phyloP scores from a whole-genome alignment of 1,284 basidiomycete genomes.

The Hypsizygus ulmarius region DNA sequence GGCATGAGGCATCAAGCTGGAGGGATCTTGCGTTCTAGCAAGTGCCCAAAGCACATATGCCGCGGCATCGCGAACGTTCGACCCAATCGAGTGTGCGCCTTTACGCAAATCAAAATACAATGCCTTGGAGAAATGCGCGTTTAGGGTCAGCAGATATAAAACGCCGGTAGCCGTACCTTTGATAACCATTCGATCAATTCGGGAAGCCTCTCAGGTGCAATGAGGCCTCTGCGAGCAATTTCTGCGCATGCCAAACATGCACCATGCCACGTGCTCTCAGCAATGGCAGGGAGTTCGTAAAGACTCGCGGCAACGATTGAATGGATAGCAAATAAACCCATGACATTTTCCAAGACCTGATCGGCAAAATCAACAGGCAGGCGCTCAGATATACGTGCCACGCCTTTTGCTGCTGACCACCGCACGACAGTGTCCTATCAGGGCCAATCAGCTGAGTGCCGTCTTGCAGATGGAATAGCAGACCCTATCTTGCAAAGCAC shows the following conservation, averaged over 20 bases:
- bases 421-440: constrained; percentile 90
- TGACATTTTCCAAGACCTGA: constrained; percentile 81
- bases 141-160: constrained; percentile 1
- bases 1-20: constrained; percentile 63
- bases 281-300: constrained; percentile 71
- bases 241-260: constrained; percentile 92
- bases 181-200: constrained; percentile 75
- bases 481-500: constrained; percentile 81
- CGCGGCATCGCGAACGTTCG: constrained; percentile 92
- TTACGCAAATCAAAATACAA: constrained; percentile 91
- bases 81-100: constrained; percentile 90
- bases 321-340: constrained; percentile 69
- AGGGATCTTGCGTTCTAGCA: constrained; percentile 70
- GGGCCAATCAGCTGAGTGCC: neutral
- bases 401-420: constrained; percentile 92
- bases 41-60: constrained; percentile 96
- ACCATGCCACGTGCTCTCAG: constrained; percentile 93
- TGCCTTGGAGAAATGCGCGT: constrained; percentile 51
- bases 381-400: constrained; percentile 82
- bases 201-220: constrained; percentile 55
- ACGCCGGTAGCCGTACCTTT: constrained; percentile 48
- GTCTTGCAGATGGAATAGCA: constrained; percentile 12
- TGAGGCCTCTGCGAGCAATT: constrained; percentile 79
- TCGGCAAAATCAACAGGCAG: constrained; percentile 73
- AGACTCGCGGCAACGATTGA: constrained; percentile 56